Conservation (phyloP, 1,284 basidiomycete genomes). For the Veloboletus limbatus region DNA sequence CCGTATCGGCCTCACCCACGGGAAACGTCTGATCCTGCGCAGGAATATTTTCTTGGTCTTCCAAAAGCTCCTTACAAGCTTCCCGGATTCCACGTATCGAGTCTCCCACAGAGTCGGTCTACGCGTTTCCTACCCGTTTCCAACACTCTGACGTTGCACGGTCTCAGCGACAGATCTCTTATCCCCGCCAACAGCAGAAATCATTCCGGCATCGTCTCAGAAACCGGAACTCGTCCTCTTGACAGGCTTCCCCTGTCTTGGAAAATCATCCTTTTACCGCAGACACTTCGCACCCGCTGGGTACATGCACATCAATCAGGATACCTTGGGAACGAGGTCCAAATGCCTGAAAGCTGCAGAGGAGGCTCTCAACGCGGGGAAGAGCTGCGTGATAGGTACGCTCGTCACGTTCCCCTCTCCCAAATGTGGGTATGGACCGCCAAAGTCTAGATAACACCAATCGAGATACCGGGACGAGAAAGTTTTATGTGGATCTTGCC, state of each 20-base stretch:
- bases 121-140: not conserved
- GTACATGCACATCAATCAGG: conserved; percentile 87
- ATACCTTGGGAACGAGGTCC: conserved; percentile 67
- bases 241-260: conserved; percentile 83
- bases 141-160: conserved; percentile 2
- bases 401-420: conserved; percentile 1
- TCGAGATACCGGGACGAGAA: conserved; percentile 65
- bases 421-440: not conserved
- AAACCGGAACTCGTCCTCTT: conserved; percentile 72
- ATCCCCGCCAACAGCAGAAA: conserved; percentile 40
- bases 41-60: conserved; percentile 80
- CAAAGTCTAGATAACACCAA: conserved; percentile 78
- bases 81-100: conserved; percentile 60
- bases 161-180: conserved; percentile 60
- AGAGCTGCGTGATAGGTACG: conserved; percentile 77
- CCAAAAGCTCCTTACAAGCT: conserved; percentile 44
- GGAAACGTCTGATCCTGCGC: conserved; percentile 6
- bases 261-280: conserved; percentile 82
- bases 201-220: conserved; percentile 21
- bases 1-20: not conserved
- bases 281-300: conserved; percentile 64
- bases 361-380: conserved; percentile 51
- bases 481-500: conserved; percentile 67
- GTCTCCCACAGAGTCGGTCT: conserved; percentile 43
- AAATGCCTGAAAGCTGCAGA: conserved; percentile 73